Evolutionary conservation across 148 eudicot genomes (phyloP).

Genomic region (Chenopodium berlandieri): DNA sequence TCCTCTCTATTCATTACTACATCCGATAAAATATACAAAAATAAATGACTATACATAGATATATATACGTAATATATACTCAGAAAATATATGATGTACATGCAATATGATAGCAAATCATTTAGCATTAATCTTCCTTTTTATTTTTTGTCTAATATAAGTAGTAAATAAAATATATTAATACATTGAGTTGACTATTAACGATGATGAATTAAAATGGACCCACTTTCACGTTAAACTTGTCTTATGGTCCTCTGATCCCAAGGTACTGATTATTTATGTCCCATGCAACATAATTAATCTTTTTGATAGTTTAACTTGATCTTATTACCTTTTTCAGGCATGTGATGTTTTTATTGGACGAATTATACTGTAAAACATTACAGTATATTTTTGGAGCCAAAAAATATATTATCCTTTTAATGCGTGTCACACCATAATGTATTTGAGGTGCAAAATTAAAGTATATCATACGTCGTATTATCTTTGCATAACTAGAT

Average conservation of each 20-base stretch:
- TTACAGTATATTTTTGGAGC: too few relatives aligned
- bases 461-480: background rate
- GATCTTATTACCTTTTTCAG: background rate
- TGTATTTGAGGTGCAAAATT: background rate
- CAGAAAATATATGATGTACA: conserved; percentile 16
- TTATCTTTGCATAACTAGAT: background rate
- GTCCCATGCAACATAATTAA: background rate
- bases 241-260: conserved; percentile 19
- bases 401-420: background rate
- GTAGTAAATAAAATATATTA: background rate
- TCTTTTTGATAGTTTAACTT: conserved; percentile 15
- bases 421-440: background rate
- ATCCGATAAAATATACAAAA: too few relatives aligned
- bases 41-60: background rate
- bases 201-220: conserved; percentile 13
- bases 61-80: background rate
- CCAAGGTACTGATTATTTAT: background rate
- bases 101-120: conserved; percentile 24
- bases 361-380: background rate
- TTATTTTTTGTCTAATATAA: conserved; percentile 3
- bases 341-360: conserved; percentile 13
- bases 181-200: conserved; percentile 24
- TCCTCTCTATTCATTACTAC: background rate
- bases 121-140: conserved; percentile 11
- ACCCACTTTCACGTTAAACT: conserved; percentile 20